These are phyloP conservation scores for Ceratocystis variospora DNA, from an alignment of 2,329 filamentous ascomycete genomes.

Conservation along the genomic window DNA sequence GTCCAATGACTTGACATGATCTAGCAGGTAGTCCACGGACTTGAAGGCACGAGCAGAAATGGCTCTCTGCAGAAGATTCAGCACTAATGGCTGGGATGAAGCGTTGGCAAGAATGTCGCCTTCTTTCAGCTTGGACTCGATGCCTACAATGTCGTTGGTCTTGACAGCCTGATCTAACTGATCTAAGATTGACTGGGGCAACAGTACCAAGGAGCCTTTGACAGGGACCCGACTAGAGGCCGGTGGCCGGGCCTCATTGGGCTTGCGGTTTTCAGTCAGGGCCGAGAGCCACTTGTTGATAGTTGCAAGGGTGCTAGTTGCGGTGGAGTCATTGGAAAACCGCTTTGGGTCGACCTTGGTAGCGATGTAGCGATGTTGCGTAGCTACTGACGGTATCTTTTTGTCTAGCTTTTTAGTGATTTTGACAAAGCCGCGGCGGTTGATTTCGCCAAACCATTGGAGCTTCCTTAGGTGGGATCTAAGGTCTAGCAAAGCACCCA, in stretches of 20 bases:
- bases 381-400: constrained; percentile 62
- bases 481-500: constrained; percentile 78
- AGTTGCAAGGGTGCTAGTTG: constrained; percentile 36
- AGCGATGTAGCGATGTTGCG: constrained; percentile 74
- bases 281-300: constrained; percentile 89
- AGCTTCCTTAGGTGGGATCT: constrained; percentile 78
- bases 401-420: constrained; percentile 99
- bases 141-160: constrained; percentile 43
- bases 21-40: constrained; percentile 59
- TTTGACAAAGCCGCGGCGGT: constrained; percentile 87
- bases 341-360: constrained; percentile 80
- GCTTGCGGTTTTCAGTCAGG: constrained; percentile 47
- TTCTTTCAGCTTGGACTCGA: constrained; percentile 18
- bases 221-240: constrained; percentile 65
- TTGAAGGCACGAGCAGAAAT: constrained; percentile 55
- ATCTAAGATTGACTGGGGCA: constrained; percentile 51
- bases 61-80: constrained; percentile 65
- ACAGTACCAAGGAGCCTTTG: constrained; percentile 57
- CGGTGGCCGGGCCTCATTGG: constrained; percentile 61
- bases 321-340: constrained; percentile 61
- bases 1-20: constrained; percentile 56
- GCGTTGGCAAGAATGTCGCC: constrained; percentile 33
- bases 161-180: constrained; percentile 58
- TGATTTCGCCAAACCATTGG: constrained; percentile 96
- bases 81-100: constrained; percentile 51